These are phyloP conservation scores for Rhodotorula sp. DNA, from an alignment of 1,284 basidiomycete species.

Conservation along the genomic window DNA sequence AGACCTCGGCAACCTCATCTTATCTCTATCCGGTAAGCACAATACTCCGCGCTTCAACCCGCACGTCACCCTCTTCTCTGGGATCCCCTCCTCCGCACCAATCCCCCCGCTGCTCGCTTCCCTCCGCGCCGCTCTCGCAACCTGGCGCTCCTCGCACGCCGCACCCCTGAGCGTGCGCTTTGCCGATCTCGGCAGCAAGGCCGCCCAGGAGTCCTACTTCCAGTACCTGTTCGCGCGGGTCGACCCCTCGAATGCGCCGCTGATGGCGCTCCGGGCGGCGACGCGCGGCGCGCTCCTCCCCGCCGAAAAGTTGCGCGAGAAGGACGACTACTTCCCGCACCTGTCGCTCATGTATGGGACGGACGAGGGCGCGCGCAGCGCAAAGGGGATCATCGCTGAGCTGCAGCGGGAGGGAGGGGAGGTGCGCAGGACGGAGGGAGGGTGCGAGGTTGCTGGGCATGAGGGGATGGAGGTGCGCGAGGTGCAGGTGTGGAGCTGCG, in stretches of 20 bases:
- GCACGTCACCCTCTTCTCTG: constrained; percentile 31
- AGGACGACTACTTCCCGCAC: constrained; percentile 36
- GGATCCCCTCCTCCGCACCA: constrained; percentile 5
- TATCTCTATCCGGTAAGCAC: not conserved
- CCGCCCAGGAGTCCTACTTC: constrained; percentile 5
- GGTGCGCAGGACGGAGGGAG: not conserved
- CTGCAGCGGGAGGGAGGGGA: not conserved
- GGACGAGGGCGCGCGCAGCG: not conserved
- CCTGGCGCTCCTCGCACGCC: not conserved
- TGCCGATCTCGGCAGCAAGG: constrained; percentile 3
- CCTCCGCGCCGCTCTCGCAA: not conserved
- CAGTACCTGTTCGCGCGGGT: constrained; percentile 32
- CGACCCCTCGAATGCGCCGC: not conserved
- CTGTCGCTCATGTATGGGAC: constrained; percentile 23
- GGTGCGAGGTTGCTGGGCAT: not conserved
- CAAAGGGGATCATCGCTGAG: not conserved
- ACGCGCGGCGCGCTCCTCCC: not conserved
- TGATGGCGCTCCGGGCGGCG: not conserved
- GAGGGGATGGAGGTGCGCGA: constrained; percentile 10
- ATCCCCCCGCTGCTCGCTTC: not conserved
- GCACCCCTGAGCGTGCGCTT: not conserved
- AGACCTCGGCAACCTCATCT: constrained; percentile 15
- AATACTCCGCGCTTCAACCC: constrained; percentile 15
- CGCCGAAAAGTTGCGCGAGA: not conserved
- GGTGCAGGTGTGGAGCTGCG: constrained; percentile 23